A percentile compares a stretch with the other conserved stretches of the same genome.
These are phyloP conservation scores for Ramularia collo-cygni DNA, from an alignment of 2,329 filamentous ascomycete genomes.

Conservation along the genomic window DNA sequence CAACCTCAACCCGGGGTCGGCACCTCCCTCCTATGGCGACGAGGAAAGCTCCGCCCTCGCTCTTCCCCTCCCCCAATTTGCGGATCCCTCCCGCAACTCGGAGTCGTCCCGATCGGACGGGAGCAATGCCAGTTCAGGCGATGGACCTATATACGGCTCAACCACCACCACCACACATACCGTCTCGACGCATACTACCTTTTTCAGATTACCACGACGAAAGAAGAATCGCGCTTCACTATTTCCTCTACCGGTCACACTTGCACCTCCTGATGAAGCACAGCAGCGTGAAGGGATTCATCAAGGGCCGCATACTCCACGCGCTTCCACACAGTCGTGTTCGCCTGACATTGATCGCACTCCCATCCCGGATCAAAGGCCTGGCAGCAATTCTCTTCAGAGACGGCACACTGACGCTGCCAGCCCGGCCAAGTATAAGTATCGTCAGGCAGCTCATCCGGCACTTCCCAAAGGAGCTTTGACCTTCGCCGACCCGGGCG, in stretches of 20 bases:
- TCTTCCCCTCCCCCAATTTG: slow-evolving; percentile 46
- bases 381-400: slow-evolving; percentile 12
- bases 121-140: slow-evolving; percentile 46
- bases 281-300: slow-evolving; percentile 33
- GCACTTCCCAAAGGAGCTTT: slow-evolving; percentile 43
- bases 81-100: slow-evolving; percentile 49
- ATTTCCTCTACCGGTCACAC: slow-evolving; percentile 82
- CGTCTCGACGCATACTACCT: slow-evolving; percentile 55
- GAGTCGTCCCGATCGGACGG: slow-evolving; percentile 88
- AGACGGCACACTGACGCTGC: slow-evolving; percentile 23
- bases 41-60: slow-evolving; percentile 57
- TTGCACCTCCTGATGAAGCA: slow-evolving; percentile 42
- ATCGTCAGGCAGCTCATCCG: slow-evolving; percentile 43
- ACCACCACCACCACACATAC: slow-evolving; percentile 58
- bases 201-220: slow-evolving; percentile 74
- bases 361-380: slow-evolving; percentile 13
- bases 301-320: slow-evolving; percentile 30
- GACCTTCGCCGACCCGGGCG: slow-evolving; percentile 41
- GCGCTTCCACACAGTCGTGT: slow-evolving; percentile 29
- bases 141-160: slow-evolving; percentile 52
- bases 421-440: slow-evolving; percentile 19
- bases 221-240: slow-evolving; percentile 69
- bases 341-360: slow-evolving; percentile 16
- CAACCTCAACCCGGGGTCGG: slow-evolving; percentile 10
- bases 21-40: slow-evolving; percentile 55